Conservation (phyloP, 768 basidiomycete genomes). For the Boletus subparvulus region DNA sequence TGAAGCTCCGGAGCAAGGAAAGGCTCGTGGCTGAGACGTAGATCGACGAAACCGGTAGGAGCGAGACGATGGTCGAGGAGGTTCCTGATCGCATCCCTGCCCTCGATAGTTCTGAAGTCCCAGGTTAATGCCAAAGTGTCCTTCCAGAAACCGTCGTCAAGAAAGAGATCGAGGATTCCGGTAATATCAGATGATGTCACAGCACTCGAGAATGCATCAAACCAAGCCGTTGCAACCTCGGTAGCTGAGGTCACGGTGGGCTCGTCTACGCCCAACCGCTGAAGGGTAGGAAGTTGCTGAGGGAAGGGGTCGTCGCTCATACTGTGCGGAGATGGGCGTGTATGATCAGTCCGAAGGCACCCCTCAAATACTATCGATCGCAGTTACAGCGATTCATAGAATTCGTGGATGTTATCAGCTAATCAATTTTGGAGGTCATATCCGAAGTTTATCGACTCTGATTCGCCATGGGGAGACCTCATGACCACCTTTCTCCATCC, state of each 20-base stretch:
- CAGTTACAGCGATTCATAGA: background rate
- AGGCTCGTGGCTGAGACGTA: slow-evolving; percentile 20
- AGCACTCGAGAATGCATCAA: slow-evolving; percentile 23
- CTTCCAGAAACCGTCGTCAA: slow-evolving; percentile 45
- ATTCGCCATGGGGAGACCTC: background rate
- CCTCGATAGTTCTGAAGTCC: slow-evolving; percentile 53
- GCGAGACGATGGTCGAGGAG: slow-evolving; percentile 42
- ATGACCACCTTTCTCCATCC: background rate
- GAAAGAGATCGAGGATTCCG: slow-evolving; percentile 27
- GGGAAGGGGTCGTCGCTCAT: slow-evolving; percentile 24
- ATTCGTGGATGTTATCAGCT: background rate
- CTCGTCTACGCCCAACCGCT: slow-evolving; percentile 24
- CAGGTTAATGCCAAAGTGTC: slow-evolving; percentile 55
- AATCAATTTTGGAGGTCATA: too few relatives aligned
- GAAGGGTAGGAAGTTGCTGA: slow-evolving; percentile 32
- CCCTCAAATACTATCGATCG: background rate
- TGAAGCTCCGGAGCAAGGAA: slow-evolving; percentile 35
- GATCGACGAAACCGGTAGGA: slow-evolving; percentile 18
- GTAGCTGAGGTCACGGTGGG: slow-evolving; percentile 20
- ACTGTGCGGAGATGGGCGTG: background rate
- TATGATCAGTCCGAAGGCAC: background rate
- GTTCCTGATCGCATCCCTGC: slow-evolving; percentile 35
- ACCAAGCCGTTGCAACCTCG: slow-evolving; percentile 27
- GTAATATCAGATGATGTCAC: slow-evolving; percentile 16
- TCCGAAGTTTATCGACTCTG: background rate